A percentile compares a stretch with the other conserved stretches of the same genome.
phyloP scores from a whole-genome alignment of 805 yeast species.

The Hanseniaspora mollemarum region DNA sequence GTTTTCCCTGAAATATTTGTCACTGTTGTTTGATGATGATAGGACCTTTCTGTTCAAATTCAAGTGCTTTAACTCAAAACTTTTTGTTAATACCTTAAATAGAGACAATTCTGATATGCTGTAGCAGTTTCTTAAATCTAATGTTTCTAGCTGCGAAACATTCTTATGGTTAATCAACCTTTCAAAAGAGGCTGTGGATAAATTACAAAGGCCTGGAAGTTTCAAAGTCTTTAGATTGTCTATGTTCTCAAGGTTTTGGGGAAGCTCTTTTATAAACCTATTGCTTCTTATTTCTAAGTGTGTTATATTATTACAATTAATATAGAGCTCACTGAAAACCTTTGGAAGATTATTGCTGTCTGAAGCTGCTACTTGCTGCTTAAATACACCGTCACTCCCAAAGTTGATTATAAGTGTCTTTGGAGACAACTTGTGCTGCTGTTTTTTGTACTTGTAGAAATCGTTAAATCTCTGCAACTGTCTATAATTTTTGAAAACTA shows the following conservation, averaged over 20 bases:
- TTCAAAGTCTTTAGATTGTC: background rate
- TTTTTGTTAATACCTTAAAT: background rate
- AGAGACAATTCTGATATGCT: conserved; percentile 7
- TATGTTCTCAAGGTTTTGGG: background rate
- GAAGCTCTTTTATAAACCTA: conserved; percentile 7
- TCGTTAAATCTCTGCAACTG: conserved; percentile 14
- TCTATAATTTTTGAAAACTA: conserved; percentile 10
- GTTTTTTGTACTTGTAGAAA: conserved; percentile 10
- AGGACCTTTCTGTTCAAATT: conserved; percentile 12
- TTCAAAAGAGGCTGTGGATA: conserved; percentile 2
- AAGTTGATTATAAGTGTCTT: conserved; percentile 14
- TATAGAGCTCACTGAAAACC: conserved; percentile 1
- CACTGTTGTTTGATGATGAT: background rate
- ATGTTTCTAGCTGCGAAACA: background rate
- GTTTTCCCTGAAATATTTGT: background rate
- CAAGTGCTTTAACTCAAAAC: conserved; percentile 8
- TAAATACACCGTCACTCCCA: conserved; percentile 10
- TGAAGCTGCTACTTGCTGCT: background rate
- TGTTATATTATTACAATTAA: conserved; percentile 11
- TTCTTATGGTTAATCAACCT: background rate
- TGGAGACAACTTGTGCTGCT: conserved; percentile 5
- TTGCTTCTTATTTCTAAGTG: conserved; percentile 15
- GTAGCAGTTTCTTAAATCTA: conserved; percentile 14
- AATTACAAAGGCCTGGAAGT: conserved; percentile 9
- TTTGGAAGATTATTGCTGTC: background rate